phyloP scores from a whole-genome alignment of 148 eudicot genomes.

The Nepenthes gracilis region DNA sequence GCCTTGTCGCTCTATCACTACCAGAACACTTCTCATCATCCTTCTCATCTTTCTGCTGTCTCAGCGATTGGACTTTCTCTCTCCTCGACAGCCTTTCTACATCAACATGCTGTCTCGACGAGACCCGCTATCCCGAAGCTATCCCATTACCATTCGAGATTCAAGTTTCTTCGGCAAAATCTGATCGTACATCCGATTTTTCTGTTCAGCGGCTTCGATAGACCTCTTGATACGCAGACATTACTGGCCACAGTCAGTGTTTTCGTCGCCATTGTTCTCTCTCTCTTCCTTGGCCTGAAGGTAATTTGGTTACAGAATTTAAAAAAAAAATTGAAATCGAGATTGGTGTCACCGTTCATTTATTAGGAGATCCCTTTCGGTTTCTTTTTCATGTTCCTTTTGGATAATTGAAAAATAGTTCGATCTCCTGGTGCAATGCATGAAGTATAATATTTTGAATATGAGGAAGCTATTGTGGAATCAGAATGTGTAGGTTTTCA shows the following conservation, averaged over 20 bases:
- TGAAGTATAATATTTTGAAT: too few species aligned
- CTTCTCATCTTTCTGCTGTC: neutral
- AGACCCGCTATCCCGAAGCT: constrained; percentile 12
- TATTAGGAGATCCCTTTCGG: too few species aligned
- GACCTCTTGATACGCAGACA: constrained; percentile 63
- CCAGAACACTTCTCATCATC: constrained; percentile 9
- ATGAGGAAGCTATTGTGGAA: too few species aligned
- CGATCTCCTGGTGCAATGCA: too few species aligned
- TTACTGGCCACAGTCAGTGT: constrained; percentile 64
- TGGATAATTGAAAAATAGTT: too few species aligned
- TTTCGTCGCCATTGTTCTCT: constrained; percentile 66
- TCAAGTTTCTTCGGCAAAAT: constrained; percentile 15
- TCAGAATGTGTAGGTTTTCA: too few species aligned
- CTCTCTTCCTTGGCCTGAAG: constrained; percentile 85
- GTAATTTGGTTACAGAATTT: constrained; percentile 11
- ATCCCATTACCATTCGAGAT: constrained; percentile 12
- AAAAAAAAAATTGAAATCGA: too few species aligned
- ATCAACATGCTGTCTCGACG: constrained; percentile 1
- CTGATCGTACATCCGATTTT: constrained; percentile 43
- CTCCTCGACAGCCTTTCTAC: constrained; percentile 8
- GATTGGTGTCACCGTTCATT: too few species aligned
- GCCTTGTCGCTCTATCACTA: constrained; percentile 28
- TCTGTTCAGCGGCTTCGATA: constrained; percentile 38
- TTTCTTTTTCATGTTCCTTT: too few species aligned
- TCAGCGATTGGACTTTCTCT: neutral